Evolutionary conservation across 352 stramenopile species (phyloP).

Genomic region (Lagenidium sp.): DNA sequence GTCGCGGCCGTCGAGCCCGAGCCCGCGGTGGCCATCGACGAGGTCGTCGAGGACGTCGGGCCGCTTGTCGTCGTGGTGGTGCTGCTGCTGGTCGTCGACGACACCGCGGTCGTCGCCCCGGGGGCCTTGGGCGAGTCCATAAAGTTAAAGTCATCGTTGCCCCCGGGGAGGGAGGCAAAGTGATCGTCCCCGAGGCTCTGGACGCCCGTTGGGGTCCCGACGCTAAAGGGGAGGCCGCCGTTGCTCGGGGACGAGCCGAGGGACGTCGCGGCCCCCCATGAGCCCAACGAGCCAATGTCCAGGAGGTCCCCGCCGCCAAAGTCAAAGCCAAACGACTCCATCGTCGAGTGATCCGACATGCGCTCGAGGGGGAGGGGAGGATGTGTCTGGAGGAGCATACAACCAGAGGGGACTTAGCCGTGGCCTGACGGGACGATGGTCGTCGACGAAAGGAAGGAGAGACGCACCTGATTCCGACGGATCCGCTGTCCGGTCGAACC

Average conservation of each 20-base stretch:
- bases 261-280: conserved; percentile 52
- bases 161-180: conserved; percentile 34
- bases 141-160: conserved; percentile 71
- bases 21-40: neutral
- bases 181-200: conserved; percentile 75
- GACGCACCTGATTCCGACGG: no score
- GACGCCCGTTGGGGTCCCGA: conserved; percentile 76
- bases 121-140: conserved; percentile 65
- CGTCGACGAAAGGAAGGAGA: no score
- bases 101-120: neutral
- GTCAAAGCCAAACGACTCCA: conserved; percentile 85
- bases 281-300: conserved; percentile 61
- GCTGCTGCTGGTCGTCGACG: conserved; percentile 6
- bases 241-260: conserved; percentile 63
- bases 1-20: no score
- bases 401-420: no score
- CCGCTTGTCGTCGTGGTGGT: conserved; percentile 5
- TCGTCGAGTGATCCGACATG: no score
- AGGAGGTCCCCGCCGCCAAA: conserved; percentile 65
- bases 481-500: no score
- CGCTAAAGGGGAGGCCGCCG: conserved; percentile 64
- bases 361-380: no score
- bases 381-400: no score
- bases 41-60: no score
- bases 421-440: no score